phyloP scores from a whole-genome alignment of 768 basidiomycete genomes.

The Boletales sp. region DNA sequence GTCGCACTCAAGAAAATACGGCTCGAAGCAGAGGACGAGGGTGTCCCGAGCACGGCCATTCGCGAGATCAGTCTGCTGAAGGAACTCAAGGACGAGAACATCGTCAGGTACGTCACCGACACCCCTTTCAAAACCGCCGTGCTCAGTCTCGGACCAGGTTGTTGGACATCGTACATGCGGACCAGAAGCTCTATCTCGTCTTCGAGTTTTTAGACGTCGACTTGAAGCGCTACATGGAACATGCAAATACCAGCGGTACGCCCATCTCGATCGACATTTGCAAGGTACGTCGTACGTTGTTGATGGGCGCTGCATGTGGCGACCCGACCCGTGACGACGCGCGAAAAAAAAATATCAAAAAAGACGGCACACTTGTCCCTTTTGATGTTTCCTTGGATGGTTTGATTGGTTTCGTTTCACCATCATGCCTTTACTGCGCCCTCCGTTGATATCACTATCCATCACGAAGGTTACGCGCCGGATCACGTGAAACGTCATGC shows the following conservation, averaged over 20 bases:
- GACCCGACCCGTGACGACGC: constrained; percentile 16
- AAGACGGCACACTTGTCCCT: neutral
- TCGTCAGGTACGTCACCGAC: constrained; percentile 64
- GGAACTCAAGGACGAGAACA: constrained; percentile 93
- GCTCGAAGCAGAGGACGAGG: constrained; percentile 97
- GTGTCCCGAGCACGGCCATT: constrained; percentile 96
- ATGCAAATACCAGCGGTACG: constrained; percentile 63
- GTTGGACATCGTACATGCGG: constrained; percentile 94
- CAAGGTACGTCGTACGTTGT: constrained; percentile 59
- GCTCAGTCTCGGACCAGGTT: constrained; percentile 48
- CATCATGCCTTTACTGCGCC: neutral
- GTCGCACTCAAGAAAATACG: constrained; percentile 99
- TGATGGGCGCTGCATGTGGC: constrained; percentile 1
- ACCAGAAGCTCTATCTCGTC: constrained; percentile 96
- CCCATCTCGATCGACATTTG: constrained; percentile 72
- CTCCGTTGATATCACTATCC: neutral
- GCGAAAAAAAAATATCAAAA: neutral
- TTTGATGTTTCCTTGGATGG: constrained; percentile 9
- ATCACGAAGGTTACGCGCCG: constrained; percentile 21
- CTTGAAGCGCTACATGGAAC: constrained; percentile 95
- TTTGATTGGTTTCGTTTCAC: neutral
- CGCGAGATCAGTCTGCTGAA: constrained; percentile 97
- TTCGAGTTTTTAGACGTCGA: constrained; percentile 98
- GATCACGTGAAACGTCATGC: constrained; percentile 29
- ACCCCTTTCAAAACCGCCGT: neutral